A percentile compares a stretch with the other conserved stretches of the same genome.
phyloP scores from a whole-genome alignment of 2,329 filamentous ascomycete species.

The Onygena corvina region DNA sequence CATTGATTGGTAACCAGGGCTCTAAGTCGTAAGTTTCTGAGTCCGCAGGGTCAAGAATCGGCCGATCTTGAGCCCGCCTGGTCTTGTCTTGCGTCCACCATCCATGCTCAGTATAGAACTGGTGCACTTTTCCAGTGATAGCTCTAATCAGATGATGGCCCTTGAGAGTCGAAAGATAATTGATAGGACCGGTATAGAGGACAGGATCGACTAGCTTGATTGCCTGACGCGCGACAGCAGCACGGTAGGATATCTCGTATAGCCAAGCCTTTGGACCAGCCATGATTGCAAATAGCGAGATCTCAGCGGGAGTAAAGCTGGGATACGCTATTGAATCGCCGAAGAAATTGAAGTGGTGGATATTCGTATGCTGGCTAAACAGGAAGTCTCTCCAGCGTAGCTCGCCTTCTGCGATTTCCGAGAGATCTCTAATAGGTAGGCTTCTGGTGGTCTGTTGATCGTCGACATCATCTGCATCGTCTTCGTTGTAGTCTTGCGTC shows the following conservation, averaged over 20 bases:
- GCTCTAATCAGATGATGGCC: conserved; percentile 9
- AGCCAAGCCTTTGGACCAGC: conserved; percentile 11
- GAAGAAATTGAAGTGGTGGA: conserved; percentile 17
- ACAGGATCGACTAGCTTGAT: conserved; percentile 15
- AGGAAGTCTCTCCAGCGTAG: not conserved
- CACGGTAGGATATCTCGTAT: not conserved
- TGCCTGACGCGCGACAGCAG: conserved; percentile 9
- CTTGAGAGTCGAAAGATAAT: conserved; percentile 2
- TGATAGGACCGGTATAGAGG: conserved; percentile 10
- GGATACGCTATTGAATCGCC: conserved; percentile 11
- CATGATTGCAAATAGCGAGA: conserved; percentile 14
- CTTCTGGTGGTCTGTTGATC: not conserved
- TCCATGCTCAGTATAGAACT: conserved; percentile 13
- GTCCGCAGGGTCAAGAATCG: conserved; percentile 8
- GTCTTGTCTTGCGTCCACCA: conserved; percentile 11
- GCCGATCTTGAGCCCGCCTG: conserved; percentile 6
- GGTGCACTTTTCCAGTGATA: conserved; percentile 11
- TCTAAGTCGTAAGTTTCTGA: conserved; percentile 6
- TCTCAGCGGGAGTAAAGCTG: conserved; percentile 14
- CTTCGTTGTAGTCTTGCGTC: not conserved
- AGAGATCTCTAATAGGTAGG: not conserved
- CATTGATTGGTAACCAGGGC: conserved; percentile 14
- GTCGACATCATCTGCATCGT: not conserved
- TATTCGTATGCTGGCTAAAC: not conserved
- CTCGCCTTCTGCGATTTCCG: not conserved